Conservation (phyloP, 495 filamentous ascomycete genomes). For the Penicillium flavigenum region DNA sequence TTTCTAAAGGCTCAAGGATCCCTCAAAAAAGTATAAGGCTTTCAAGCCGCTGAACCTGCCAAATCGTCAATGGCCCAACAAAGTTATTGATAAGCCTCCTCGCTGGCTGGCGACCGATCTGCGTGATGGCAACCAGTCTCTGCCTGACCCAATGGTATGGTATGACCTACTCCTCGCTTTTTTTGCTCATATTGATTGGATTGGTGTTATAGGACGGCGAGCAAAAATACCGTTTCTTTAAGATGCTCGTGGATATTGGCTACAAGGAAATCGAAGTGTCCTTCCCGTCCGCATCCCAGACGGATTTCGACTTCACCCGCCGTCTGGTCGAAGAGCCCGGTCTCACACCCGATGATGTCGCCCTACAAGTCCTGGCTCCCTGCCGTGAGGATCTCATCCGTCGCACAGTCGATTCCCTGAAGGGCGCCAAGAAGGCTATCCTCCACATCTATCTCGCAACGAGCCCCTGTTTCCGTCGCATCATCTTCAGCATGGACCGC, state of each 20-base stretch:
- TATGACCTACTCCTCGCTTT: background rate
- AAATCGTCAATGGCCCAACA: slow-evolving; percentile 86
- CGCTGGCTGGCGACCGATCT: slow-evolving; percentile 86
- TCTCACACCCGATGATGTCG: slow-evolving; percentile 87
- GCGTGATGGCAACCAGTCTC: slow-evolving; percentile 83
- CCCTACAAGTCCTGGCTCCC: slow-evolving; percentile 90
- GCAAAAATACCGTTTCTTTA: slow-evolving; percentile 93
- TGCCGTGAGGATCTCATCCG: slow-evolving; percentile 91
- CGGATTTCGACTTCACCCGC: slow-evolving; percentile 93
- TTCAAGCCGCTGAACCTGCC: slow-evolving; percentile 77
- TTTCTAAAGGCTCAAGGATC: slow-evolving; percentile 78
- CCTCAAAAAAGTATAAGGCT: slow-evolving; percentile 84
- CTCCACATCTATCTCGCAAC: slow-evolving; percentile 96
- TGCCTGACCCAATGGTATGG: slow-evolving; percentile 83
- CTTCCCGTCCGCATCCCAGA: slow-evolving; percentile 91
- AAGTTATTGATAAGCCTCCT: slow-evolving; percentile 73
- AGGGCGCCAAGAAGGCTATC: slow-evolving; percentile 91
- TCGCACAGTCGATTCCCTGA: slow-evolving; percentile 85
- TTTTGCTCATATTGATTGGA: background rate
- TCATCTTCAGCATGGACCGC: slow-evolving; percentile 86
- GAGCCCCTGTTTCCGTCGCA: slow-evolving; percentile 84
- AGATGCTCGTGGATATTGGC: slow-evolving; percentile 88
- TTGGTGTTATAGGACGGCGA: slow-evolving; percentile 66
- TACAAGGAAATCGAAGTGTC: slow-evolving; percentile 99
- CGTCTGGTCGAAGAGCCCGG: slow-evolving; percentile 85